These are phyloP conservation scores for Parascedosporium putredinis DNA, from an alignment of 2,329 filamentous ascomycete genomes.

Conservation along the genomic window DNA sequence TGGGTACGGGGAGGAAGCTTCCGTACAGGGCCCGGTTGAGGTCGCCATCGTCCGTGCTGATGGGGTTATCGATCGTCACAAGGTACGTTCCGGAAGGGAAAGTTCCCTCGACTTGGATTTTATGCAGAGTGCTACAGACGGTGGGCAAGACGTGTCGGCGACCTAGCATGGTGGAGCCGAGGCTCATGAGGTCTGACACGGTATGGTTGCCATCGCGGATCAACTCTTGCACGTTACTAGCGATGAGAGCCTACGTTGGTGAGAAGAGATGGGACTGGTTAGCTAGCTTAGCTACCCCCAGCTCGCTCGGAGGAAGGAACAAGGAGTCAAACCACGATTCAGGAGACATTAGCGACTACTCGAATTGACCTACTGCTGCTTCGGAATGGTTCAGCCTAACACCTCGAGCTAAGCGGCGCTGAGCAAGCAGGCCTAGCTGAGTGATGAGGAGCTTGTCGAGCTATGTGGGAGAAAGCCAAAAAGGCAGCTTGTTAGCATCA, in stretches of 20 bases:
- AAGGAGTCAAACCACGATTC: no score
- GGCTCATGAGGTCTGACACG: slow-evolving; percentile 85
- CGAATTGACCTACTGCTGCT: slow-evolving; percentile 51
- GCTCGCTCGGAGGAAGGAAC: no score
- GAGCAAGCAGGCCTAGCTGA: slow-evolving; percentile 77
- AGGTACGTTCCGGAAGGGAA: slow-evolving; percentile 87
- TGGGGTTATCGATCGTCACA: slow-evolving; percentile 86
- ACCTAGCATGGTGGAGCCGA: slow-evolving; percentile 86
- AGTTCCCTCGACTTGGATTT: slow-evolving; percentile 90
- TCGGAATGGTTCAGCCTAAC: slow-evolving; percentile 85
- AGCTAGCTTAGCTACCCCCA: not conserved
- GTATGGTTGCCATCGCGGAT: slow-evolving; percentile 92
- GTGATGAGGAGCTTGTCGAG: slow-evolving; percentile 93
- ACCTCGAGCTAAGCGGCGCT: slow-evolving; percentile 77
- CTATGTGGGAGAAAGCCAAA: no score
- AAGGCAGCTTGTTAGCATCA: slow-evolving; percentile 12
- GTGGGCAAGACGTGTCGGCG: slow-evolving; percentile 82
- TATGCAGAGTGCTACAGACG: slow-evolving; percentile 65
- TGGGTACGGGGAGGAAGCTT: slow-evolving; percentile 76
- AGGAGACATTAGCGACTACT: no score
- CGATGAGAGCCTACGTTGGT: slow-evolving; percentile 57
- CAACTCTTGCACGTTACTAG: slow-evolving; percentile 85
- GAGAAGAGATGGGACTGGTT: not conserved
- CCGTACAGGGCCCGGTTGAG: slow-evolving; percentile 81
- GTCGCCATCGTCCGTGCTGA: slow-evolving; percentile 77